Evolutionary conservation across 2,329 filamentous ascomycete species (phyloP).

Genomic region (Periconia sp.): DNA sequence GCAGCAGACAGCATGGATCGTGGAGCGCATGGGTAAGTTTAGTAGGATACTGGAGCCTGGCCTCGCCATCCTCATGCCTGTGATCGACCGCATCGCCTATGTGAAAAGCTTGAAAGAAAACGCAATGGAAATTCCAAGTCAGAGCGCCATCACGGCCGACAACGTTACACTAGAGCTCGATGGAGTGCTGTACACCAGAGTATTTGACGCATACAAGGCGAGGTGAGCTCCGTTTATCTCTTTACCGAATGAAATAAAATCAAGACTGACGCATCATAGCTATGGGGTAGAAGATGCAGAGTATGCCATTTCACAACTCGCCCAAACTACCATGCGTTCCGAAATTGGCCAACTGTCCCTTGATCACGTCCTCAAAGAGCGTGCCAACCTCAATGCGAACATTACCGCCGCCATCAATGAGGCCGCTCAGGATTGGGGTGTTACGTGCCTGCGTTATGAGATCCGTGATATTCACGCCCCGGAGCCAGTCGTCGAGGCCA

Average conservation of each 20-base stretch:
- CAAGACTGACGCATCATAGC: constrained; percentile 51
- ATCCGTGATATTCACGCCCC: constrained; percentile 98
- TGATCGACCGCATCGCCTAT: constrained; percentile 94
- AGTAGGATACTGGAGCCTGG: constrained; percentile 90
- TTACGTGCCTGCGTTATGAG: constrained; percentile 94
- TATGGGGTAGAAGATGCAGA: constrained; percentile 98
- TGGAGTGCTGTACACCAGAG: constrained; percentile 90
- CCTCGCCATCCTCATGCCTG: constrained; percentile 82
- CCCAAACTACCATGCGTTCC: constrained; percentile 97
- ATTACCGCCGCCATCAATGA: constrained; percentile 99
- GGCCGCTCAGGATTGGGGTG: constrained; percentile 94
- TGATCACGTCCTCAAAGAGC: constrained; percentile 97
- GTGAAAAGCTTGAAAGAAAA: constrained; percentile 97
- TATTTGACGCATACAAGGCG: constrained; percentile 98
- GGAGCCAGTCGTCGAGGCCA: constrained; percentile 88
- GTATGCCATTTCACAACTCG: constrained; percentile 96
- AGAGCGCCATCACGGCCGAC: constrained; percentile 97
- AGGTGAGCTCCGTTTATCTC: constrained; percentile 58
- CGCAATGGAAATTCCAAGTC: constrained; percentile 94
- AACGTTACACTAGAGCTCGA: constrained; percentile 97
- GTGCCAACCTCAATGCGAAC: constrained; percentile 92
- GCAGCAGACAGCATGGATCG: constrained; percentile 99
- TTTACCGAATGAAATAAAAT: neutral
- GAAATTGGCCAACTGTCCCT: constrained; percentile 96
- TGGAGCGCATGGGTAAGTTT: constrained; percentile 99